Evolutionary conservation across 495 filamentous ascomycete species (phyloP).

Genomic region (Pseudotulostoma volvatum): DNA sequence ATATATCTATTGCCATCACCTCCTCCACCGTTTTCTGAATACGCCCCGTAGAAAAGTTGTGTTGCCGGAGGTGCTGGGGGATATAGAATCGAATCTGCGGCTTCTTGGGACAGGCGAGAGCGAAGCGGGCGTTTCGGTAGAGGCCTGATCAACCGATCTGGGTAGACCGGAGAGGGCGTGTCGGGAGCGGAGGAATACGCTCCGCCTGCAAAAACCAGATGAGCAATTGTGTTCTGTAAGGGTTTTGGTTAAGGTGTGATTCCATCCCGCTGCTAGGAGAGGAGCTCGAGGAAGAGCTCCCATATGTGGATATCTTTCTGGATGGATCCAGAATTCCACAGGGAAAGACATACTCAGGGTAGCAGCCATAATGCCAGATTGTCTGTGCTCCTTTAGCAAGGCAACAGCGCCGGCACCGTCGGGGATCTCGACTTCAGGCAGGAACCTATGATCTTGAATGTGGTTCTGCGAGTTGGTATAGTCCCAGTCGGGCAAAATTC

Average conservation of each 20-base stretch:
- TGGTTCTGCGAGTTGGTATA: too few species aligned
- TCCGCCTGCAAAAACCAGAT: constrained; percentile 28
- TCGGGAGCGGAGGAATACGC: constrained; percentile 47
- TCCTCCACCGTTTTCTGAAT: constrained; percentile 28
- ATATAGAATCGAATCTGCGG: constrained; percentile 67
- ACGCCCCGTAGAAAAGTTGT: constrained; percentile 62
- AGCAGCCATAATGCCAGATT: constrained; percentile 28
- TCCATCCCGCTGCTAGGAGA: neutral
- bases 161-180: constrained; percentile 57
- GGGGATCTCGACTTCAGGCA: too few species aligned
- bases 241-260: too few species aligned
- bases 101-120: constrained; percentile 67
- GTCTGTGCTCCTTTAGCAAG: too few species aligned
- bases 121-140: constrained; percentile 76
- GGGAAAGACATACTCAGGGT: constrained; percentile 31
- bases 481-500: too few species aligned
- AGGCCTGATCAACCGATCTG: constrained; percentile 82
- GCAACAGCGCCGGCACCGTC: too few species aligned
- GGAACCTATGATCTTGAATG: too few species aligned
- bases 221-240: constrained; percentile 24
- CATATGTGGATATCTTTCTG: constrained; percentile 4
- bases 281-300: neutral
- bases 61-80: constrained; percentile 51
- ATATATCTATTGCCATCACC: constrained; percentile 31
- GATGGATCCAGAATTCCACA: constrained; percentile 7